Evolutionary conservation across 257 asterid species (phyloP).

Genomic region (Jacaranda copaia): DNA sequence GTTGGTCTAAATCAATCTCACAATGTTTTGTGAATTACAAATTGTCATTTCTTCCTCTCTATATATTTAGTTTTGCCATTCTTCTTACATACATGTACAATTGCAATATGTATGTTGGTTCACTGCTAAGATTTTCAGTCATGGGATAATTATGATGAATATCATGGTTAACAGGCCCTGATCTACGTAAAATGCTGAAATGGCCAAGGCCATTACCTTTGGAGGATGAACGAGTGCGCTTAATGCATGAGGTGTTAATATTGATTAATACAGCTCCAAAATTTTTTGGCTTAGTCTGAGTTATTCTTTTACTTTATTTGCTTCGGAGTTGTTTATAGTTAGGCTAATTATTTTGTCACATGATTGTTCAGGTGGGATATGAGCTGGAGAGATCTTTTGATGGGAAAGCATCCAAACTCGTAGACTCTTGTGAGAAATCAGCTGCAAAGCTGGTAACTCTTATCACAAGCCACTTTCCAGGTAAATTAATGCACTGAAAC

Average conservation of each 20-base stretch:
- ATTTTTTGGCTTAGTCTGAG: neutral
- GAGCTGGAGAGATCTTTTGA: conserved; percentile 90
- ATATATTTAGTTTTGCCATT: conserved; percentile 1
- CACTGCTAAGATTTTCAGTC: neutral
- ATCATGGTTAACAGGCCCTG: conserved; percentile 69
- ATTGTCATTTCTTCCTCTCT: neutral
- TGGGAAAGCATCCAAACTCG: conserved; percentile 91
- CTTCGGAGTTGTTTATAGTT: conserved; percentile 21
- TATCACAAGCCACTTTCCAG: conserved; percentile 89
- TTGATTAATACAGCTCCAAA: neutral
- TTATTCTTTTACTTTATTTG: conserved; percentile 15
- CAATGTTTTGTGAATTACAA: neutral
- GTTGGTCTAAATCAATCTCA: conserved; percentile 1
- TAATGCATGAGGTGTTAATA: conserved; percentile 80
- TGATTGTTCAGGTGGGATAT: conserved; percentile 71
- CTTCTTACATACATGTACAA: conserved; percentile 3
- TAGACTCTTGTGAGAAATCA: conserved; percentile 78
- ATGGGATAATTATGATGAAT: conserved; percentile 21
- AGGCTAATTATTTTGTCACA: conserved; percentile 30
- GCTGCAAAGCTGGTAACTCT: conserved; percentile 86
- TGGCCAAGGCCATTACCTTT: conserved; percentile 95
- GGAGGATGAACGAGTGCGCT: conserved; percentile 96
- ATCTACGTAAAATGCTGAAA: conserved; percentile 79
- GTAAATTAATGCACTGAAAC: conserved; percentile 42
- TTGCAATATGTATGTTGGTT: conserved; percentile 14